Base-by-base conservation (phyloP, 805 yeast species). In the Hanseniaspora vineae region DNA sequence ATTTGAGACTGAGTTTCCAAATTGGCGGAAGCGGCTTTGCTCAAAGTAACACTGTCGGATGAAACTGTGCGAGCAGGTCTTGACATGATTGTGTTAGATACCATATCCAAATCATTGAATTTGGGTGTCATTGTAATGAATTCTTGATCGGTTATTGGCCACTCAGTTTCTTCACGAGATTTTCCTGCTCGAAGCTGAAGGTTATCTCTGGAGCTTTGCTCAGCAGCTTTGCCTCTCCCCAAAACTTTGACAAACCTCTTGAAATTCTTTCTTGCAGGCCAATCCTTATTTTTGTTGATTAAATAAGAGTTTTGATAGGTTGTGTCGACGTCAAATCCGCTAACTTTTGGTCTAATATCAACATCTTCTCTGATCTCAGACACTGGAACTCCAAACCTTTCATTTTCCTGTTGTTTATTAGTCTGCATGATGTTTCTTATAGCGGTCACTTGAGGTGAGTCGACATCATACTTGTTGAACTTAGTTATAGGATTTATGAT, bases 221-320 rank as follows among this genome's bases (percentile, higher is more conserved):
- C 29, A 23, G 29, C 29, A 23, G 29, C 29, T 8, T 23, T 4
- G 29, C 8, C 6, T 8, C 8, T 23, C 8, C 29, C 29, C 29
- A 23, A 23, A 23, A 51, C 52, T 45, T 68, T 69, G 2, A 59
- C 60, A 56, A 71, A 71, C 4, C 50, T 58, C 47, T 71, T 71
- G 51, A 65, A 70, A 51, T 70, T 70, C 49, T 63, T 68, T 12
- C 72, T 51, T 1, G 57, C 20, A 19, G 31, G 43, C 32, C 31
- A 23, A 19, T 19, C 6, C n/a, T 19, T 37, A n/a, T 14, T 37
- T 11, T 37, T 17, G 17, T 14, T 37, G 19, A 37, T 37, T 18
- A n/a, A 6, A 10, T n/a, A 37, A 11, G 17, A 10, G 11, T 14
- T n/a, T 4, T 8, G n/a, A 15, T 37, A 37, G 8, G 6, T 37